phyloP scores from a whole-genome alignment of 31 red algal genomes.

The Odonthalia washingtoniensis region DNA sequence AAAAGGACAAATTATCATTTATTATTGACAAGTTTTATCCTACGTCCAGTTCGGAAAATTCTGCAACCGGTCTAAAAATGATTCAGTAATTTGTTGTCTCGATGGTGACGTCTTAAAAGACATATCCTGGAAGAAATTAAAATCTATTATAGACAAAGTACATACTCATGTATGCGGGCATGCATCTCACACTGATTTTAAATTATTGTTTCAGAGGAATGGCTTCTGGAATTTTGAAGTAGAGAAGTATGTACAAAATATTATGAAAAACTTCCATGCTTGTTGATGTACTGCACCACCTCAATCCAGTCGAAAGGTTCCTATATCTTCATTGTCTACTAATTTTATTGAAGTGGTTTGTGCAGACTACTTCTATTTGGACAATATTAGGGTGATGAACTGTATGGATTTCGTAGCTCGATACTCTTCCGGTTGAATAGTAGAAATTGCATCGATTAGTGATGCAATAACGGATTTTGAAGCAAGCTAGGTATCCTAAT shows the following conservation, averaged over 20 bases:
- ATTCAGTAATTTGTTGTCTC: not conserved
- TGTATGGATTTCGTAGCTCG: not conserved
- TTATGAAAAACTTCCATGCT: not conserved
- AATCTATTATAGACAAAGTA: not conserved
- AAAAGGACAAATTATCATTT: not conserved
- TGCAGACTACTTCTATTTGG: slow-evolving; percentile 19
- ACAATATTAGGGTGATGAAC: not conserved
- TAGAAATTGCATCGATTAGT: not conserved
- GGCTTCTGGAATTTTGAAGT: not conserved
- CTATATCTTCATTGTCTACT: not conserved
- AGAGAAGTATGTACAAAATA: not conserved
- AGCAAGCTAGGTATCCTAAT: not conserved
- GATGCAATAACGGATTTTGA: slow-evolving; percentile 7
- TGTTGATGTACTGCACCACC: not conserved
- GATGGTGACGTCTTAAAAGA: not conserved
- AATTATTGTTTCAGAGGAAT: not conserved
- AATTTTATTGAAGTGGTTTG: not conserved
- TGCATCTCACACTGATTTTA: not conserved
- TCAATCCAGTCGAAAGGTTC: not conserved
- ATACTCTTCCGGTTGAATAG: not conserved
- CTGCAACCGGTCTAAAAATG: not conserved
- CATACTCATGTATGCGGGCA: not conserved
- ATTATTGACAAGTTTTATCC: not conserved
- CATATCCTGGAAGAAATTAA: not conserved
- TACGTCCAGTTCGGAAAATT: not conserved